Base-by-base conservation (phyloP, 805 yeast genomes). In the Barnettozyma sp. region DNA sequence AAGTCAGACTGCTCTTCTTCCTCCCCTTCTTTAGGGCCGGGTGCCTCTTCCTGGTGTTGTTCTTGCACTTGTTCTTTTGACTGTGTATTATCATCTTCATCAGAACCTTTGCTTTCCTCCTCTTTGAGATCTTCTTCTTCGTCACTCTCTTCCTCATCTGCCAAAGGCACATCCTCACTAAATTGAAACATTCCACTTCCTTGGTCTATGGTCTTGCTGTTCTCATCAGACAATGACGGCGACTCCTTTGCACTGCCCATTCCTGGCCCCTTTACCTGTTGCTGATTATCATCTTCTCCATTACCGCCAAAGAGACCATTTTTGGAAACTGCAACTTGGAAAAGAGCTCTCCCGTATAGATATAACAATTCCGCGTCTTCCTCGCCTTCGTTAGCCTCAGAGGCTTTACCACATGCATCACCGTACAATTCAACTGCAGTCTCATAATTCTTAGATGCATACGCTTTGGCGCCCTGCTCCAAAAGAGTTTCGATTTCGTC, bases 271-370 rank as follows among this genome's bases (percentile, higher is more conserved):
- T 27, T 10, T 15, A 38, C 40, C 13, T 28, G 21, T 10, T 45
- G 52, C 7, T 42, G 53, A 4, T 43, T 43, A 17, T 42, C 53
- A 8, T 48, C 48, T 15, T 49, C 54, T 19, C 40, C 44, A 22
- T 40, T 41, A 22, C 70, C 80, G 13, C 94, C 95, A 41, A 88
- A 68, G 4, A 88, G 80, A 29, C 81, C 88, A 2, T 86, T 76
- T 30, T 73, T 79, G 14, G 74, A 62, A 7, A 84, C 82, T 1
- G 88, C 97, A 25, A 74, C 71, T 43, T 78, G 82, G 59, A 80
- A 87, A 24, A 88, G 58, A 1, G 95, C 77, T 54, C 78, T 76
- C 3, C 95, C 96, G 45, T 87, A 87, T 26, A 82, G 57, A 45
- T 70, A 76, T 49, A 87, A 63, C 45, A 85, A 65, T 42, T 83